Evolutionary conservation across 2,329 filamentous ascomycete genomes (phyloP), one percentile per base, ranked within the genome.

Genomic region (Apiospora sp.): DNA sequence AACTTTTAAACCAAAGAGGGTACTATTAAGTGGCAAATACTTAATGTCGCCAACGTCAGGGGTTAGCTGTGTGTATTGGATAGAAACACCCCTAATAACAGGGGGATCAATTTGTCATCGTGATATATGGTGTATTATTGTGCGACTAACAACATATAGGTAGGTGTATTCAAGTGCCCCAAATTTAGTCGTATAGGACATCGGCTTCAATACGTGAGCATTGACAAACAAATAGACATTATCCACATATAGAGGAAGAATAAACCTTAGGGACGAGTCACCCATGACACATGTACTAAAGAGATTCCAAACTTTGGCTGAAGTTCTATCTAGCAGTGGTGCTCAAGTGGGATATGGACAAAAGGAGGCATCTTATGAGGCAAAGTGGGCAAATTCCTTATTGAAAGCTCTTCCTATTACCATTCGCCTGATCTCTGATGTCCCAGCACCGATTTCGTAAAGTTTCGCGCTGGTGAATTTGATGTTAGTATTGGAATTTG

Each of bases 361-460:
- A 34, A 14, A 34, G 1, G 22, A n/a, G 34, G 6, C 12, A 30
- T 34, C 19, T 61, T 68, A 80, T 37, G 77, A 77, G 41, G 76
- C 75, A 22, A 78, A 72, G 70, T 81, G 78, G 12, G 85, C 89
- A 81, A 92, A 97, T 83, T 97, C 92, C 84, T 93, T 95, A 83
- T 98, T 98, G 77, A 98, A 98, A 0, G 92, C 93, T 76, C 95
- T 87, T 41, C 96, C 96, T 80, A 99, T 98, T 5, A 99, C 94
- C 91, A 98, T 97, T 75, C 95, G 88, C 76, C 96, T 88, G 69
- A 99, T 92, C 85, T 99, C 96, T 73, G 94, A 98, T 4, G 96
- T 98, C 7, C 96, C 96, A 6, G 96, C 96, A 1, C 96, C 96
- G 81, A 99, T 98, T 84, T 98, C 96, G 82, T 99, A 99, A 73